phyloP scores from a whole-genome alignment of 768 basidiomycete species.

The Agrocybe chaxingu region DNA sequence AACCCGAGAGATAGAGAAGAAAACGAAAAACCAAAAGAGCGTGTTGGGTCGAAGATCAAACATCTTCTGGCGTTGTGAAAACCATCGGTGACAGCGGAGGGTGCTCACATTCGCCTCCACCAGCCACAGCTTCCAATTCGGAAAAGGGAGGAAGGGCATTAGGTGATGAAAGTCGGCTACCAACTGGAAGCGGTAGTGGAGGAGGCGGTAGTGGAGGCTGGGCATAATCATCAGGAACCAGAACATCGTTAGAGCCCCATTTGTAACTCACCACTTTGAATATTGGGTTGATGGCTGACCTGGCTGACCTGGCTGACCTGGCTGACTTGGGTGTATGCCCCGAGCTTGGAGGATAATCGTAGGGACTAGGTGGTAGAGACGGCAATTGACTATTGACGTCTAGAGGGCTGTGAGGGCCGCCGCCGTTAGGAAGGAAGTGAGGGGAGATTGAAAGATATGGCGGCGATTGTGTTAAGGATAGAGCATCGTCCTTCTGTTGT shows the following conservation, averaged over 20 bases:
- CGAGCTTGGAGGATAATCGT: constrained; percentile 36
- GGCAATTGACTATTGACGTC: constrained; percentile 52
- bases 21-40: constrained; percentile 20
- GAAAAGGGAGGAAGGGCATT: constrained; percentile 74
- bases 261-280: constrained; percentile 82
- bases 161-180: constrained; percentile 30
- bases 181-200: constrained; percentile 35
- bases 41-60: constrained; percentile 25
- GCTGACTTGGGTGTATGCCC: constrained; percentile 64
- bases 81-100: constrained; percentile 76
- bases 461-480: constrained; percentile 35
- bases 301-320: constrained; percentile 62
- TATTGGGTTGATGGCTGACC: constrained; percentile 78
- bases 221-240: constrained; percentile 30
- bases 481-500: constrained; percentile 31
- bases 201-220: constrained; percentile 60
- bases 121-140: constrained; percentile 80
- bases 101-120: constrained; percentile 44
- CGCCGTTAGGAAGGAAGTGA: constrained; percentile 33
- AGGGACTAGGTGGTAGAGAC: constrained; percentile 41
- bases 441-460: constrained; percentile 34
- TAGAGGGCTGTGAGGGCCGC: constrained; percentile 41
- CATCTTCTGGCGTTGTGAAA: constrained; percentile 45
- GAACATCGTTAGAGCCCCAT: constrained; percentile 34
- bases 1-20: constrained; percentile 12